Conservation (phyloP, 2,329 filamentous ascomycete genomes). For the Fragosphaeria purpurea region DNA sequence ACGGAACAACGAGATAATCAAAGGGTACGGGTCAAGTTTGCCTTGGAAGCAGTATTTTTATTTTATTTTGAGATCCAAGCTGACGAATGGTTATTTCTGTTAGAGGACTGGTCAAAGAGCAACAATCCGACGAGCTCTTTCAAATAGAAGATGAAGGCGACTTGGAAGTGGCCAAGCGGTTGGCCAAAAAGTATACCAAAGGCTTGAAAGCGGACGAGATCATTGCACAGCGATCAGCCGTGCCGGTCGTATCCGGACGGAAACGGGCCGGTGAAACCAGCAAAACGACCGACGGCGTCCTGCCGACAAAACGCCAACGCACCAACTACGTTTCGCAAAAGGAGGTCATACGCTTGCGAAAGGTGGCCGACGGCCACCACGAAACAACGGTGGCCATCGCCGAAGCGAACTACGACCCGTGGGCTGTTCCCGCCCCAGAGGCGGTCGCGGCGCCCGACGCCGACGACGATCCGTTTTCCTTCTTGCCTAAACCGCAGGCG, state of each 20-base stretch:
- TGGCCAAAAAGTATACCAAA: constrained; percentile 53
- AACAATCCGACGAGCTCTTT: constrained; percentile 75
- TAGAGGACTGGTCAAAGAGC: constrained; percentile 79
- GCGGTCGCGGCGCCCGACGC: constrained; percentile 25
- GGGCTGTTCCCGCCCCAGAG: constrained; percentile 38
- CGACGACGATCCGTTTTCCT: constrained; percentile 45
- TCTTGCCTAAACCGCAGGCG: constrained; percentile 54
- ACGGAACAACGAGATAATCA: constrained; percentile 80
- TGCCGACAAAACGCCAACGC: constrained; percentile 65
- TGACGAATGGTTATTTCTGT: background rate
- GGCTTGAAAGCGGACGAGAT: constrained; percentile 86
- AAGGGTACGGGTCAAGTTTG: constrained; percentile 50
- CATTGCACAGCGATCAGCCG: constrained; percentile 69
- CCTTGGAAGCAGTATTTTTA: too few relatives aligned
- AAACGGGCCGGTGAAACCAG: constrained; percentile 56
- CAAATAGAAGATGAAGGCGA: constrained; percentile 69
- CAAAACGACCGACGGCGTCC: constrained; percentile 61
- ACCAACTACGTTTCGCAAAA: constrained; percentile 74
- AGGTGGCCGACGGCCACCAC: constrained; percentile 65
- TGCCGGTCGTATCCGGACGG: constrained; percentile 66
- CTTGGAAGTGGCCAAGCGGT: constrained; percentile 51
- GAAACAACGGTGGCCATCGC: constrained; percentile 43
- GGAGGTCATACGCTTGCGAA: constrained; percentile 68
- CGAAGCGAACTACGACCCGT: constrained; percentile 70
- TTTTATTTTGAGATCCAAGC: background rate